Conservation (phyloP, 140 eudicot species). For the Cichorium intybus region DNA sequence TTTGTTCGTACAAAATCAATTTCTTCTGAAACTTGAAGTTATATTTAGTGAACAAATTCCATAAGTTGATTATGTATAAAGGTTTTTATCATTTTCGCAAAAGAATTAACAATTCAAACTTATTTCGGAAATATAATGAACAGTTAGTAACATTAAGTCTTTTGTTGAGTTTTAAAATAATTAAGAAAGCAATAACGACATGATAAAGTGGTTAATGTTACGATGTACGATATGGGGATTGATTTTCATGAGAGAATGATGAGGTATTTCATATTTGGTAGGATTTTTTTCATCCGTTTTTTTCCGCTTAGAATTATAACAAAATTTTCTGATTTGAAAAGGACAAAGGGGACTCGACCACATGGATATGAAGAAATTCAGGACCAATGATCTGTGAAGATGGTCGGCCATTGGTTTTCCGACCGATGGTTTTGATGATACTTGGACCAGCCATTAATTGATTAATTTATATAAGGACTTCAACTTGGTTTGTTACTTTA, state of each 20-base stretch:
- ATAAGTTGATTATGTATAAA: too few species aligned
- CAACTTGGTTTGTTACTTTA: background rate
- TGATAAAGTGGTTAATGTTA: background rate
- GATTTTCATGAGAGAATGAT: background rate
- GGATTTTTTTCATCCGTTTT: background rate
- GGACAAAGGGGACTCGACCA: background rate
- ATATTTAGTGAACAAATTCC: too few species aligned
- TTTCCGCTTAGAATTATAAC: background rate
- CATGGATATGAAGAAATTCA: constrained; percentile 2
- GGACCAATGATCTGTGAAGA: constrained; percentile 1
- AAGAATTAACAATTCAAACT: too few species aligned
- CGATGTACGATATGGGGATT: background rate
- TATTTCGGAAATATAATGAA: too few species aligned
- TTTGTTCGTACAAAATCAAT: background rate
- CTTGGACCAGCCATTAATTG: background rate
- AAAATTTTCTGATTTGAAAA: background rate
- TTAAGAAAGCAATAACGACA: background rate
- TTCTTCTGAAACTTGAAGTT: background rate
- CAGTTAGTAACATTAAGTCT: too few species aligned
- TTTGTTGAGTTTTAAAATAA: too few species aligned
- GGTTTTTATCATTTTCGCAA: too few species aligned
- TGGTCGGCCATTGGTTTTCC: background rate
- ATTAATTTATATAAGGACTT: background rate
- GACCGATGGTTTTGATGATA: background rate
- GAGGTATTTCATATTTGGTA: background rate